Conservation (phyloP, 495 filamentous ascomycete genomes). For the Podospora sp. region DNA sequence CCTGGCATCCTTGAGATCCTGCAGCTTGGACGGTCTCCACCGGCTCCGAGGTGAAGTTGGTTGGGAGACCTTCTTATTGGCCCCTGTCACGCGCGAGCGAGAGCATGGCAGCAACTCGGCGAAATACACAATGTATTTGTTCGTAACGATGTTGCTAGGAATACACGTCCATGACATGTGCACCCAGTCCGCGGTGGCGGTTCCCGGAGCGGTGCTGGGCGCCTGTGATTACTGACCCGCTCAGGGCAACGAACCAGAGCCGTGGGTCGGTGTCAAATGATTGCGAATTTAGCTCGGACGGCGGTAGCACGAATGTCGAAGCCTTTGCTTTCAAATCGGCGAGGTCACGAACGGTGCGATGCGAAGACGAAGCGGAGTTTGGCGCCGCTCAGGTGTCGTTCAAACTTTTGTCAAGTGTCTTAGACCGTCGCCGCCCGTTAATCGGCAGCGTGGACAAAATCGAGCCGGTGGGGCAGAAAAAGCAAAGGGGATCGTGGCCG, state of each 20-base stretch:
- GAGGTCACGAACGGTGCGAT: background rate
- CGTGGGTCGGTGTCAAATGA: slow-evolving; percentile 19
- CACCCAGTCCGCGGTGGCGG: background rate
- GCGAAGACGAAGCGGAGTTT: background rate
- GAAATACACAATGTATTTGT: background rate
- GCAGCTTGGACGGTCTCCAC: background rate
- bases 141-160: background rate
- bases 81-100: background rate
- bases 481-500: background rate
- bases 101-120: background rate
- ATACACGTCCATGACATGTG: background rate
- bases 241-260: slow-evolving; percentile 15
- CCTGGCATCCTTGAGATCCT: slow-evolving; percentile 17
- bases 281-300: background rate
- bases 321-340: background rate
- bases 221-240: background rate
- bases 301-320: background rate
- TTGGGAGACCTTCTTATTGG: background rate
- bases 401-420: background rate
- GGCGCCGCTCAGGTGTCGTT: background rate
- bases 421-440: background rate
- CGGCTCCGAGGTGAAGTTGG: background rate
- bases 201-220: background rate
- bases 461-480: background rate
- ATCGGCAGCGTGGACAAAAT: background rate